Percentiles rank a stretch among this genome's conserved stretches.
Conservation (phyloP, 352 stramenopile genomes). For the Pythium coloratum region DNA sequence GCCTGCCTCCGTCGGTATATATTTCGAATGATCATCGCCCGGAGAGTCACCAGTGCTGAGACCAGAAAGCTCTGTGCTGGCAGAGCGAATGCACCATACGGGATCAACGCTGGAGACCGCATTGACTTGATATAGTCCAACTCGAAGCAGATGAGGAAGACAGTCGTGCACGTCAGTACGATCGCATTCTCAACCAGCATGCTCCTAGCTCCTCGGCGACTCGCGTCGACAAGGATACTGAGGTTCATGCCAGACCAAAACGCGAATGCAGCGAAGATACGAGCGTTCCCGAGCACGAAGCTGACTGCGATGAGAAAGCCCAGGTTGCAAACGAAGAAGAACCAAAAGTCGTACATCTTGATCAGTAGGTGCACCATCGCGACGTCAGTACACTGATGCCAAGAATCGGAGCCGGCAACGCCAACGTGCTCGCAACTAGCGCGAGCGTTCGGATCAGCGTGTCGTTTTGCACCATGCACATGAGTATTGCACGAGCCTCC, state of each 20-base stretch:
- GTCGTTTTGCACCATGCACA: neutral
- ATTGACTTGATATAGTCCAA: too few relatives aligned
- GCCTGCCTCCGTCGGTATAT: too few relatives aligned
- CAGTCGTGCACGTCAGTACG: neutral
- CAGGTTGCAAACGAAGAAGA: constrained; percentile 9
- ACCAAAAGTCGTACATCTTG: constrained; percentile 20
- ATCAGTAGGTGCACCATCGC: neutral
- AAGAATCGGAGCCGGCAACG: neutral
- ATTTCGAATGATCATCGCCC: too few relatives aligned
- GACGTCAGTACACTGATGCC: too few relatives aligned
- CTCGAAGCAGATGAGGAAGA: too few relatives aligned
- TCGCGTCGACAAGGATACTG: neutral
- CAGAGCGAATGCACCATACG: too few relatives aligned
- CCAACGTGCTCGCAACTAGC: neutral
- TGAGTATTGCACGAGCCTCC: neutral
- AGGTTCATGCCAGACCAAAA: neutral
- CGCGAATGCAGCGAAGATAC: neutral
- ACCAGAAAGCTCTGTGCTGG: too few relatives aligned
- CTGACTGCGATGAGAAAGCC: neutral
- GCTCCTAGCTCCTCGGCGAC: neutral
- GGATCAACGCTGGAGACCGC: too few relatives aligned
- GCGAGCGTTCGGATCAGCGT: neutral
- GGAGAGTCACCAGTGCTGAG: too few relatives aligned
- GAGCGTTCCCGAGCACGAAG: neutral
- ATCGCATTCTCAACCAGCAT: neutral